Conservation (phyloP, 352 stramenopile genomes). For the Globisporangium abappressorium region DNA sequence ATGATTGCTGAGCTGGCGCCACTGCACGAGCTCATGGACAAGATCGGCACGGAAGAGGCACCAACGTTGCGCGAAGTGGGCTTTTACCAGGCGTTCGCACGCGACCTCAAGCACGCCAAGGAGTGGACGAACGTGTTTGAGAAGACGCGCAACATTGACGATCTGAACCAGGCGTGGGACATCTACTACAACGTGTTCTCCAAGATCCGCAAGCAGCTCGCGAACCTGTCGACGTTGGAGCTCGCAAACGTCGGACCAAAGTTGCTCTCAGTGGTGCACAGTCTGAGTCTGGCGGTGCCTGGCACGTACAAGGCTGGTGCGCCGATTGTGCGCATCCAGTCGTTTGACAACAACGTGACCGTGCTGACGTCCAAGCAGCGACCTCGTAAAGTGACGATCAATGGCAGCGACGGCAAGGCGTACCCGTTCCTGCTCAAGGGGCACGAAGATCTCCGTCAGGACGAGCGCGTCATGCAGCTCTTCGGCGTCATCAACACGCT, state of each 20-base stretch:
- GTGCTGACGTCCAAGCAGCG: conserved; percentile 99
- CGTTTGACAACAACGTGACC: conserved; percentile 94
- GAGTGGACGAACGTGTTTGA: conserved; percentile 83
- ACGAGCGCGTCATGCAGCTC: conserved; percentile 99
- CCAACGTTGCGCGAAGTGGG: conserved; percentile 83
- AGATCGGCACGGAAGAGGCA: conserved; percentile 67
- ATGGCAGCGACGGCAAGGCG: conserved; percentile 96
- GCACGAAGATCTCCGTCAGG: conserved; percentile 99
- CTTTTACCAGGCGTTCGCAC: conserved; percentile 91
- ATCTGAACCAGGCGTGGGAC: conserved; percentile 95
- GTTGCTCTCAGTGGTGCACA: conserved; percentile 93
- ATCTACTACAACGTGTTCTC: conserved; percentile 99
- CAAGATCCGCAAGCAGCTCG: conserved; percentile 89
- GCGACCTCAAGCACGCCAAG: conserved; percentile 88
- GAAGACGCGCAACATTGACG: conserved; percentile 70
- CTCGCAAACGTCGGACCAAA: conserved; percentile 96
- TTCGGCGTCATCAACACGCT: conserved; percentile 99
- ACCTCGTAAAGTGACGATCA: conserved; percentile 97
- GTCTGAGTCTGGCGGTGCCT: conserved; percentile 96
- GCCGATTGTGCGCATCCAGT: conserved; percentile 86
- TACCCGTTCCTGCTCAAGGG: conserved; percentile 99
- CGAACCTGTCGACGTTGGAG: conserved; percentile 96
- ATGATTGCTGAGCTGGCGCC: conserved; percentile 97
- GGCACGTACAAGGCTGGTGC: conserved; percentile 84
- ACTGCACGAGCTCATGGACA: conserved; percentile 91